These are phyloP conservation scores for Phytophthora tentaculata DNA, from an alignment of 352 stramenopile species.

Conservation along the genomic window DNA sequence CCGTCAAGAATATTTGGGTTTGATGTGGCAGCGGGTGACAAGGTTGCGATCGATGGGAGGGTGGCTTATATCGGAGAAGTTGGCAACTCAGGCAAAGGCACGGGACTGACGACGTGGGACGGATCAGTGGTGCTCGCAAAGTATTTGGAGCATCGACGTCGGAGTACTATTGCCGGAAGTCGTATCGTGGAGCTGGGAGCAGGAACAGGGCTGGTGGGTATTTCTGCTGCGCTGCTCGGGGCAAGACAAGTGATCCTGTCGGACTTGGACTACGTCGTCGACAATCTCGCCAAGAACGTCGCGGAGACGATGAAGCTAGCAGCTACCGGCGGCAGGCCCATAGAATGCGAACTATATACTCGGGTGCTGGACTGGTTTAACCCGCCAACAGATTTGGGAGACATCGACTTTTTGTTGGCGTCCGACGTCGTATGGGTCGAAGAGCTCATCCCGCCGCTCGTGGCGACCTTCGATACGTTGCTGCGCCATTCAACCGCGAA, in stretches of 20 bases:
- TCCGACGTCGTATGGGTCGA: conserved; percentile 93
- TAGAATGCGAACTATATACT: conserved; percentile 25
- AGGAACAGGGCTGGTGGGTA: conserved; percentile 86
- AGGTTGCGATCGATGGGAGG: conserved; percentile 63
- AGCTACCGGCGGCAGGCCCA: not conserved
- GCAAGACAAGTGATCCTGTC: conserved; percentile 81
- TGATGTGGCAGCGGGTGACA: conserved; percentile 37
- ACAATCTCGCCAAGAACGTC: conserved; percentile 74
- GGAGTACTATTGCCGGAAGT: conserved; percentile 35
- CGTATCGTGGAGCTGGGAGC: conserved; percentile 85
- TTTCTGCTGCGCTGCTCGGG: conserved; percentile 82
- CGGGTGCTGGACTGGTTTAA: conserved; percentile 78
- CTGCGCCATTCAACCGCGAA: conserved; percentile 41
- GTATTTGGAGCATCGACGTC: conserved; percentile 79
- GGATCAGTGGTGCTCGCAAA: conserved; percentile 92
- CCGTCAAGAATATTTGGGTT: conserved; percentile 66
- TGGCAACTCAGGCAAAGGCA: conserved; percentile 85
- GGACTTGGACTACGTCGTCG: conserved; percentile 89
- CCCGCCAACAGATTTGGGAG: conserved; percentile 52
- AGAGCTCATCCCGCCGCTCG: conserved; percentile 86
- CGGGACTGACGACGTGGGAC: conserved; percentile 92
- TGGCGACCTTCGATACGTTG: conserved; percentile 69
- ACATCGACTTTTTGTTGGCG: conserved; percentile 85
- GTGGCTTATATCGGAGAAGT: conserved; percentile 65
- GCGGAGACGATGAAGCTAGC: conserved; percentile 46